A percentile compares a stretch with the other conserved stretches of the same genome.
Evolutionary conservation across 1,284 basidiomycete species (phyloP).

Genomic region (Blastosporella zonata): DNA sequence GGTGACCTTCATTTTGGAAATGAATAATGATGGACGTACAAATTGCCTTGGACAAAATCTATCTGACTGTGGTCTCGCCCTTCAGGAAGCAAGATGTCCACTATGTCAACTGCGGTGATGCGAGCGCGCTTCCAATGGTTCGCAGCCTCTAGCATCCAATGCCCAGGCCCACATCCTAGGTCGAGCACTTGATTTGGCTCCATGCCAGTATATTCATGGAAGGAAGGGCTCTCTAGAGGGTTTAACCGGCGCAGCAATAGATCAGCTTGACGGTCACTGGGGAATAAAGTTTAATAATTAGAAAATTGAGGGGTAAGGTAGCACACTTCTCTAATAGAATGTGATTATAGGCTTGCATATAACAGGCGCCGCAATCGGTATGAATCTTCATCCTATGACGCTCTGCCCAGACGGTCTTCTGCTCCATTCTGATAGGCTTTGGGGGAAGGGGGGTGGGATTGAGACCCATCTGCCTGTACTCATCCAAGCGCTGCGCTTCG

Average conservation of each 20-base stretch:
- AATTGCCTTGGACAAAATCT: conserved; percentile 58
- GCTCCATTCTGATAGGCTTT: conserved; percentile 2
- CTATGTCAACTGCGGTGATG: conserved; percentile 63
- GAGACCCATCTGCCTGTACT: conserved; percentile 13
- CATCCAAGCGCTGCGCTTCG: conserved; percentile 12
- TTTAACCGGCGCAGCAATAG: conserved; percentile 51
- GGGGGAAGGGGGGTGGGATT: background rate
- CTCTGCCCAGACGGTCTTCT: conserved; percentile 35
- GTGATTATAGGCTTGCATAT: conserved; percentile 63
- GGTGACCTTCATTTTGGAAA: conserved; percentile 4
- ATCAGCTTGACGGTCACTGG: conserved; percentile 57
- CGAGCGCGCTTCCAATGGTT: conserved; percentile 52
- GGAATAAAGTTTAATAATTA: conserved; percentile 11
- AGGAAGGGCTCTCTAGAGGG: conserved; percentile 49
- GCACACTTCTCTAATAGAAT: conserved; percentile 58
- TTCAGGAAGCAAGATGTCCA: conserved; percentile 46
- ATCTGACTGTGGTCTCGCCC: conserved; percentile 45
- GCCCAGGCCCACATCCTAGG: conserved; percentile 66
- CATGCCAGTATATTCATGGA: conserved; percentile 50
- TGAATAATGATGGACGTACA: conserved; percentile 44
- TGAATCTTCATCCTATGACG: conserved; percentile 49
- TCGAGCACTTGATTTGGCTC: conserved; percentile 60
- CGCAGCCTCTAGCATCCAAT: conserved; percentile 62
- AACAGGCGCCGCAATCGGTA: conserved; percentile 50
- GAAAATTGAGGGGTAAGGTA: conserved; percentile 3